Conservation (phyloP, 306 rosid genomes). For the Oxytropis ochrocephala region DNA sequence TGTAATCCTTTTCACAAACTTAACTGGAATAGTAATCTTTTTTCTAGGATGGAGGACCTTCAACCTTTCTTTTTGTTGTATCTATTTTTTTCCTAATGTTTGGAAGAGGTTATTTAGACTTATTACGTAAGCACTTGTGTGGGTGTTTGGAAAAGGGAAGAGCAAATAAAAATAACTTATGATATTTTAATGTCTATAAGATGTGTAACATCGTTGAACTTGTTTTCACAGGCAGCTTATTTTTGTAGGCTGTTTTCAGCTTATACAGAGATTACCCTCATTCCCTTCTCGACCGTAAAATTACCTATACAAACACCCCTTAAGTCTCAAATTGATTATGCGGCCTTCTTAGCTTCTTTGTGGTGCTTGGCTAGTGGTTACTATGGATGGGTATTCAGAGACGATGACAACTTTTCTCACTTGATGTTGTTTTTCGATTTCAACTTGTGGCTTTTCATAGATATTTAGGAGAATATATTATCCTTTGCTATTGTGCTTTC, state of each 20-base stretch:
- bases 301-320: not conserved
- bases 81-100: not conserved
- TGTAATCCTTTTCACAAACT: not conserved
- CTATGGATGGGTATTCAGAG: not conserved
- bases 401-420: not conserved
- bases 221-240: too few relatives aligned
- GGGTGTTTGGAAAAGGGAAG: too few relatives aligned
- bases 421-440: not conserved
- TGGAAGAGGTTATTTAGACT: too few relatives aligned
- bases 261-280: too few relatives aligned
- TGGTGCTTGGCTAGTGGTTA: not conserved
- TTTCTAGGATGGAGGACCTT: not conserved
- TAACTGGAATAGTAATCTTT: not conserved
- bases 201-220: too few relatives aligned
- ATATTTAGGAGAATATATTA: not conserved
- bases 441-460: not conserved
- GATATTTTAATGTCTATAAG: too few relatives aligned
- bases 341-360: not conserved
- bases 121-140: too few relatives aligned
- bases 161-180: too few relatives aligned
- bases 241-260: too few relatives aligned
- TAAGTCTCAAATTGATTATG: not conserved
- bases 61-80: not conserved
- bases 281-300: too few relatives aligned
- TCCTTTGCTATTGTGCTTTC: not conserved